Evolutionary conservation across 225 moss, liverwort and hornwort genomes (phyloP), one percentile per base, ranked within the genome.

Genomic region (Neckera pumila): DNA sequence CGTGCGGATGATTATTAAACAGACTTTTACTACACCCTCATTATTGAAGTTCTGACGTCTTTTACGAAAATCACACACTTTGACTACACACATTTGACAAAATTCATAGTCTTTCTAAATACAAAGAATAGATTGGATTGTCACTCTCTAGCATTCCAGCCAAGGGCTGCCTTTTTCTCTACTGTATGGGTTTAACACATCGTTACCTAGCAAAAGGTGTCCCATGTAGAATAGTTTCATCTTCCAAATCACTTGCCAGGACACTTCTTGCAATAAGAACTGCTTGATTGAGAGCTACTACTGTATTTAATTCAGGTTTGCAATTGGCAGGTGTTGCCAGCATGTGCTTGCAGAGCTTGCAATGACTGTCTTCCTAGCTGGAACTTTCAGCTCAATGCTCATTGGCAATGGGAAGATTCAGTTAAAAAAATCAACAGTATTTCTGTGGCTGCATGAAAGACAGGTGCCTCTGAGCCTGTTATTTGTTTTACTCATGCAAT

Each of bases 131-230:
- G n/a, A n/a, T n/a, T n/a, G n/a, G n/a, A n/a, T n/a, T n/a, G n/a
- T n/a, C n/a, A n/a, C n/a, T n/a, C n/a, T n/a, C n/a, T n/a, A n/a
- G n/a, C n/a, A n/a, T n/a, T n/a, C n/a, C n/a, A n/a, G n/a, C n/a
- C n/a, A n/a, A n/a, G n/a, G n/a, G n/a, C n/a, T n/a, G n/a, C n/a
- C n/a, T n/a, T n/a, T n/a, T n/a, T n/a, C n/a, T n/a, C n/a, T n/a
- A n/a, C n/a, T n/a, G n/a, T n/a, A 45, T 45, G 45, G 6, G 45
- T 45, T 47, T 47, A 72, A 72, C 43, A 10, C 10, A 45, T 73
- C 0, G 0, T 2, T 17, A 17, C 30, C 6, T 45, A 2, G 6
- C 1, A 17, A 73, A 45, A 30, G 17, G 6, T 17, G 11, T 30
- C 11, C 11, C 1, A 16, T 17, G 3, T 73, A 73, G 10, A 45